Conservation (phyloP, 2,329 filamentous ascomycete species). For the Hortaea werneckii region DNA sequence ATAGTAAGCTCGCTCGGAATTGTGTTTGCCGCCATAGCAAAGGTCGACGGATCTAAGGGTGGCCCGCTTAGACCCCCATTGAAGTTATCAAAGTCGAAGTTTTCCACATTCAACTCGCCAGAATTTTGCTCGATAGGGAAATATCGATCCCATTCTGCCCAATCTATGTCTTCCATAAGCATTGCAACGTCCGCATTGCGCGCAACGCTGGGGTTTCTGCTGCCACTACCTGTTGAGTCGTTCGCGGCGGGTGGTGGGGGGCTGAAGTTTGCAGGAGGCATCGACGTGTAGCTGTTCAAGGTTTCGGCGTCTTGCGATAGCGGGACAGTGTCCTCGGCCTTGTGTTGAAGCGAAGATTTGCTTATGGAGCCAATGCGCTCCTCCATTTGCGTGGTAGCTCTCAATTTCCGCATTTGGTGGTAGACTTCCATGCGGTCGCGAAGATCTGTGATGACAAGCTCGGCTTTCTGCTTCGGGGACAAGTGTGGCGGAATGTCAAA, state of each 20-base stretch:
- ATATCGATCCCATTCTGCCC: slow-evolving; percentile 42
- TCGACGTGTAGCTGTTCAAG: background rate
- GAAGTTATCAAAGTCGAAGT: slow-evolving; percentile 26
- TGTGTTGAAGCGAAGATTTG: background rate
- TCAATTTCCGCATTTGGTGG: slow-evolving; percentile 45
- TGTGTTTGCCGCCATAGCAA: slow-evolving; percentile 1
- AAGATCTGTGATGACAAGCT: slow-evolving; percentile 53
- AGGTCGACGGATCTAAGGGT: slow-evolving; percentile 6
- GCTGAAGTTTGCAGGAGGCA: slow-evolving; percentile 17
- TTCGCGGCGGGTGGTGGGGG: slow-evolving; percentile 12
- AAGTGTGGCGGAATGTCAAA: slow-evolving; percentile 50
- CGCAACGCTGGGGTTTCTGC: slow-evolving; percentile 11
- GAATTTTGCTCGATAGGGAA: slow-evolving; percentile 30
- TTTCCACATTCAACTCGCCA: slow-evolving; percentile 23
- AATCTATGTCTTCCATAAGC: slow-evolving; percentile 49
- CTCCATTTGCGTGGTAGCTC: slow-evolving; percentile 22
- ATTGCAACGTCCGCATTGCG: slow-evolving; percentile 19
- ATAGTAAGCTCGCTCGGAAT: slow-evolving; percentile 1
- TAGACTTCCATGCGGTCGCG: slow-evolving; percentile 51
- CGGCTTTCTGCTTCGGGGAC: slow-evolving; percentile 47
- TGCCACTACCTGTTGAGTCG: slow-evolving; percentile 11
- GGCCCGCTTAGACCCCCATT: slow-evolving; percentile 11
- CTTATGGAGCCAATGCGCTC: slow-evolving; percentile 13
- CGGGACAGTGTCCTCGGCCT: background rate
- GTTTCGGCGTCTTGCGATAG: background rate